phyloP scores from a whole-genome alignment of 345 rosid species.

The Euclidium syriacum region DNA sequence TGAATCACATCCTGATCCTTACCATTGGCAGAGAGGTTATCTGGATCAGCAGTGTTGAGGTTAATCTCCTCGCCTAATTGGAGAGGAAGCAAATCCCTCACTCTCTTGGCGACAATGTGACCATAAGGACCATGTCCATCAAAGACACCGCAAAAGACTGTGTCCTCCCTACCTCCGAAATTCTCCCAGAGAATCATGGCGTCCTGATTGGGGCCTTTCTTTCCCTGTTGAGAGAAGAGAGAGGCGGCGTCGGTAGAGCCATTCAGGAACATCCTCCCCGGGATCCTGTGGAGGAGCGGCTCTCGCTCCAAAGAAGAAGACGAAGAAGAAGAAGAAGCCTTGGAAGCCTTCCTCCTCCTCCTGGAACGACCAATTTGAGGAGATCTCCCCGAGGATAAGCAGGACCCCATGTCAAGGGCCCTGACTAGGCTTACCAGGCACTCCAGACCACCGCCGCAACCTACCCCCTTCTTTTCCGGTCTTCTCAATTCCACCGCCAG shows the following conservation, averaged over 20 bases:
- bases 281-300: constrained; percentile 66
- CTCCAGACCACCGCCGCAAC: constrained; percentile 80
- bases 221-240: constrained; percentile 86
- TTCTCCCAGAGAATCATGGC: constrained; percentile 99
- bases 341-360: constrained; percentile 57
- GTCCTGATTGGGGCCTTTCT: constrained; percentile 94
- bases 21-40: constrained; percentile 60
- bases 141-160: constrained; percentile 91
- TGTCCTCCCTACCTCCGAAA: constrained; percentile 71
- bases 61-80: constrained; percentile 60
- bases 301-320: constrained; percentile 53
- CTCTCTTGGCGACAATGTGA: constrained; percentile 89
- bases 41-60: constrained; percentile 53
- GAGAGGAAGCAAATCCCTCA: constrained; percentile 87
- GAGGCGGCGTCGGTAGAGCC: constrained; percentile 75
- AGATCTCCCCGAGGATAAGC: constrained; percentile 82
- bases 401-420: constrained; percentile 99
- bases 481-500: constrained; percentile 29
- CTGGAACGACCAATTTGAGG: constrained; percentile 46
- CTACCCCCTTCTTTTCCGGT: constrained; percentile 41
- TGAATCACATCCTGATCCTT: constrained; percentile 50
- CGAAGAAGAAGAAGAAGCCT: constrained; percentile 42
- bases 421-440: constrained; percentile 78
- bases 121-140: constrained; percentile 99
- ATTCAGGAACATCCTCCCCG: constrained; percentile 74